Base-by-base conservation (phyloP, 2,329 filamentous ascomycete genomes). In the Rutstroemia sp. region DNA sequence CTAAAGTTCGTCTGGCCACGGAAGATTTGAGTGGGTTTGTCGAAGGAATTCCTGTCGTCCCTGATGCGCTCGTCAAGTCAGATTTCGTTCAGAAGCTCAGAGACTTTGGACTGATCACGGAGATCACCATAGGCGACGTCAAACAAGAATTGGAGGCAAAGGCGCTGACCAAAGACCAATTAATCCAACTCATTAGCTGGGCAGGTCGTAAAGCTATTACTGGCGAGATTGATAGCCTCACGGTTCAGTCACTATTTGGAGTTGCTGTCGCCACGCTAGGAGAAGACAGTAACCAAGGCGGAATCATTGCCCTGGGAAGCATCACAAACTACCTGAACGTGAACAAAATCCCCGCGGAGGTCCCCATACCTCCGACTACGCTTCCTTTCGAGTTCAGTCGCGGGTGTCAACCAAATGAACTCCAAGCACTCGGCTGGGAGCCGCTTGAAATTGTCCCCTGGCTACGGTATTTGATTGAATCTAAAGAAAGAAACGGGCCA, bases 51-150 rank as follows among this genome's bases (percentile, higher is more conserved):
- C 91, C 94, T 0, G 85, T 95, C 41, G 77, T 97, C 4, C 88
- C 92, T 1, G 82, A 89, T 46, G 84, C 86, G 58, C 78, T 97
- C 63, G 82, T 86, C 58, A 78, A 84, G 9, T 80, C 79, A n/a
- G 79, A 79, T 0, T 95, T 99, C 64, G 82, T 97, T 57, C 80
- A 80, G 58, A 91, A 89, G 64, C 74, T 99, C 47, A 85, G 86
- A 56, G 88, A 92, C 38, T 94, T 91, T 68, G 91, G 90, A 1
- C 78, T 97, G 56, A 81, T 99, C n/a, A 88, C 85, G 1, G 86
- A 91, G 62, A 88, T 97, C 57, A 96, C 90, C 0, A 85, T 94
- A 27, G 81, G 84, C 4, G 94, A 99, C 68, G 90, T 99, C 59
- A 88, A 86, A 61, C 76, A 84, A 58, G 92, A 96, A 63, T 76